Evolutionary conservation across 495 filamentous ascomycete species (phyloP), one percentile per base, ranked within the genome.

Genomic region (Neurospora sp.): DNA sequence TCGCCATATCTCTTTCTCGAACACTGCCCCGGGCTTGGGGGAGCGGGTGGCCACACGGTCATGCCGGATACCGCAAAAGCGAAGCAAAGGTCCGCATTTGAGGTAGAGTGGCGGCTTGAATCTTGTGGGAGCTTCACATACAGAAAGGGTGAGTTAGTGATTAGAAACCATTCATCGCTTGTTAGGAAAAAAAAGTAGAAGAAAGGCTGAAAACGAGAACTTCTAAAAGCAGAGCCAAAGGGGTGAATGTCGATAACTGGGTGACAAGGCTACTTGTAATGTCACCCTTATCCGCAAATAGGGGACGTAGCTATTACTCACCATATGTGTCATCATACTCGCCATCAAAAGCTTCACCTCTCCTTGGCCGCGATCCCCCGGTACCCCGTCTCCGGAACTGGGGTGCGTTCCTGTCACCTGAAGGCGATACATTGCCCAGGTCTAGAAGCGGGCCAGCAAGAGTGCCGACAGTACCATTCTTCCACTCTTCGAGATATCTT

Each of bases 61-160:
- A 68, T 82, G 80, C 61, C 89, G 85, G 42, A 97, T 85, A n/a
- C 96, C 96, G 68, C 90, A 92, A 81, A 94, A 99, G 40, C 96
- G 88, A 71, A 99, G 83, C 59, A 98, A 84, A 18, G 96, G 96
- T 5, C 96, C 96, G 78, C 94, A 95, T 81, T 93, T 93, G 65
- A 99, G 85, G 79, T 93, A 94, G 7, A 99, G 82, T 14, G 88
- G 86, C 14, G 96, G 96, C 71, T 91, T 90, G 83, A 97, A 99
- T 72, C 84, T 85, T 38, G 93, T 92, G 45, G 86, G 85, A 68
- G 82, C 86, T 87, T 77, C 78, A 73, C 1, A 73, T 4, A 20
- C 31, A 10, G 40, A 48, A 40, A 41, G 61, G n/a, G 65, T 76
- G 69, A 76, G 76, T 65, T 65, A 65, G 53, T 37, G 12, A 31